Base-by-base conservation (phyloP, 1,139 yeast genomes). In the Groenewaldozyma sp. region DNA sequence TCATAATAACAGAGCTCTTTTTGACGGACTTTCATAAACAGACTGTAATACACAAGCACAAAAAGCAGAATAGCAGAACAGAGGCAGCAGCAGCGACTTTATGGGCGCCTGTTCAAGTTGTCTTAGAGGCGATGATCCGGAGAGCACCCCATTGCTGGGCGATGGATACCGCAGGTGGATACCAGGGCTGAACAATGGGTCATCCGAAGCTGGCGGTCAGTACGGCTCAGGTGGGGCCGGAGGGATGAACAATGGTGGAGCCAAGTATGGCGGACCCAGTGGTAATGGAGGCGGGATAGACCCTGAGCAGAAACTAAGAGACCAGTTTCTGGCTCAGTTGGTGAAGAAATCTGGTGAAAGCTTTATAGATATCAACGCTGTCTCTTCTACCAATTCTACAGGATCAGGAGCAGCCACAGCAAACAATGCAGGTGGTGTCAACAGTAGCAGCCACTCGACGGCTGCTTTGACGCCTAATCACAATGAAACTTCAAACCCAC, bases 21-120 rank as follows among this genome's bases (percentile, higher is more conserved):
- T n/a, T n/a, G n/a, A n/a, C n/a, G n/a, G n/a, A n/a, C n/a, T n/a
- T n/a, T n/a, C n/a, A n/a, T n/a, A n/a, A n/a, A n/a, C n/a, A n/a
- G n/a, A n/a, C n/a, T n/a, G n/a, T n/a, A n/a, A n/a, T n/a, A n/a
- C n/a, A n/a, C n/a, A n/a, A n/a, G n/a, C n/a, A n/a, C n/a, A n/a
- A n/a, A n/a, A n/a, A n/a, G n/a, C n/a, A n/a, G n/a, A n/a, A n/a
- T n/a, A n/a, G n/a, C n/a, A n/a, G n/a, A n/a, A n/a, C n/a, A n/a
- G n/a, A n/a, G n/a, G n/a, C 26, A 4, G 16, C 9, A 11, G 26
- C 4, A 33, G 13, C n/a, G 5, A 19, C 41, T 3, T 31, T 39
- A 29, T 29, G 33, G 33, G 33, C 7, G 10, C 19, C n/a, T 29
- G 33, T 29, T 29, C 17, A 18, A 29, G 33, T 29, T 29, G 33